These are phyloP conservation scores for Erucastrum elatum DNA, from an alignment of 345 rosid genomes.

Conservation along the genomic window DNA sequence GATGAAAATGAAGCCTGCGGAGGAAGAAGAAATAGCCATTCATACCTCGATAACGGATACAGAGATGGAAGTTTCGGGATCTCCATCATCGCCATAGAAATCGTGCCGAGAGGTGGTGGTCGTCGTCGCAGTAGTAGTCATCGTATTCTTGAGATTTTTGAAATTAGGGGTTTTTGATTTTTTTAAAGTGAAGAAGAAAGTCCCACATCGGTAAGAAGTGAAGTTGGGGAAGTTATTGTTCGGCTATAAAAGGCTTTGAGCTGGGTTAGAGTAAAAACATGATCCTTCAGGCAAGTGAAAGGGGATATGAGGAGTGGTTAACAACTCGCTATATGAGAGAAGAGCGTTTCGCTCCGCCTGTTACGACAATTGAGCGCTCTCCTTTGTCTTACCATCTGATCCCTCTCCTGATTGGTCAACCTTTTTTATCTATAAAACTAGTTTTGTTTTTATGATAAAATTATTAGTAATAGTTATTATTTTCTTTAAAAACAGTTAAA, in stretches of 20 bases:
- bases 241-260: not conserved
- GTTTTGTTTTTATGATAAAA: no score
- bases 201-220: not conserved
- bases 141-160: no score
- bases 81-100: constrained; percentile 49
- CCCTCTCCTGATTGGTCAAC: not conserved
- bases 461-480: not conserved
- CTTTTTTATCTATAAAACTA: no score
- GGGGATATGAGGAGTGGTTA: constrained; percentile 8
- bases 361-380: constrained; percentile 13
- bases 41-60: constrained; percentile 73
- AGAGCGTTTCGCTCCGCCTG: constrained; percentile 1
- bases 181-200: not conserved
- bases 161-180: not conserved
- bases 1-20: no score
- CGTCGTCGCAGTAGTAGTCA: constrained; percentile 38
- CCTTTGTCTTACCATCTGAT: constrained; percentile 1
- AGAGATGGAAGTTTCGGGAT: constrained; percentile 44
- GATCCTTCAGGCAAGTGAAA: constrained; percentile 13
- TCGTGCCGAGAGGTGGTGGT: constrained; percentile 53
- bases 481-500: no score
- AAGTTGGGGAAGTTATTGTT: not conserved
- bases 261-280: not conserved
- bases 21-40: not conserved
- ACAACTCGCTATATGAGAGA: not conserved